Evolutionary conservation across 1,284 basidiomycete species (phyloP).

Genomic region (Boletus mariae): DNA sequence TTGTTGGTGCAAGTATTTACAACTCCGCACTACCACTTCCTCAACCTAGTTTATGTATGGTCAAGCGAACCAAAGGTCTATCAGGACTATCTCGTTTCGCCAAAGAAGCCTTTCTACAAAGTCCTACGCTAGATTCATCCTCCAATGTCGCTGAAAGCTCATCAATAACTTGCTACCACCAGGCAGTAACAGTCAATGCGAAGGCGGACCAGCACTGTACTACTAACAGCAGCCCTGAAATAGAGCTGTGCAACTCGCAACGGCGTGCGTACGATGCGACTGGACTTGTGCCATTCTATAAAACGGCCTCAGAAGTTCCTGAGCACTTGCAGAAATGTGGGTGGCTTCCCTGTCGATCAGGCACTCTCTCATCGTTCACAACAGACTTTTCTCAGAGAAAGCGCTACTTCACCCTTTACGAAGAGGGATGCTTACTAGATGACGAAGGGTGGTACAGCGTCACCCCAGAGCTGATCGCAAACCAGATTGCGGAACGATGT

Average conservation of each 20-base stretch:
- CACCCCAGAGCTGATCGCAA: slow-evolving; percentile 89
- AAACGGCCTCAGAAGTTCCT: slow-evolving; percentile 63
- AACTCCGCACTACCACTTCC: slow-evolving; percentile 12
- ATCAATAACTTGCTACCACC: background rate
- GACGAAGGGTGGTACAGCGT: slow-evolving; percentile 96
- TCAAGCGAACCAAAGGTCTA: slow-evolving; percentile 43
- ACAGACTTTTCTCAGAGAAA: slow-evolving; percentile 84
- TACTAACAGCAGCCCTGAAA: background rate
- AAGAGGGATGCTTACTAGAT: slow-evolving; percentile 74
- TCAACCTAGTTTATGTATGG: slow-evolving; percentile 17
- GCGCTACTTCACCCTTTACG: slow-evolving; percentile 79
- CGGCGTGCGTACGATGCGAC: slow-evolving; percentile 54
- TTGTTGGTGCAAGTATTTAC: background rate
- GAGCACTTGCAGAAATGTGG: slow-evolving; percentile 77
- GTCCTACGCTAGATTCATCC: slow-evolving; percentile 7
- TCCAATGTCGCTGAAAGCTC: slow-evolving; percentile 2
- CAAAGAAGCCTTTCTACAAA: slow-evolving; percentile 38
- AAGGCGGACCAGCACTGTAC: background rate
- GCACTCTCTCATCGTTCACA: background rate
- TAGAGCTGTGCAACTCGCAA: background rate
- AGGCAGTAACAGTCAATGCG: background rate
- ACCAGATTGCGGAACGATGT: slow-evolving; percentile 90
- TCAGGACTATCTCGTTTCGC: slow-evolving; percentile 51
- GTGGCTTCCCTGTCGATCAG: slow-evolving; percentile 26
- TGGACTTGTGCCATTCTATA: slow-evolving; percentile 69